Conservation (phyloP, 768 basidiomycete species). For the Lentinula aciculospora region DNA sequence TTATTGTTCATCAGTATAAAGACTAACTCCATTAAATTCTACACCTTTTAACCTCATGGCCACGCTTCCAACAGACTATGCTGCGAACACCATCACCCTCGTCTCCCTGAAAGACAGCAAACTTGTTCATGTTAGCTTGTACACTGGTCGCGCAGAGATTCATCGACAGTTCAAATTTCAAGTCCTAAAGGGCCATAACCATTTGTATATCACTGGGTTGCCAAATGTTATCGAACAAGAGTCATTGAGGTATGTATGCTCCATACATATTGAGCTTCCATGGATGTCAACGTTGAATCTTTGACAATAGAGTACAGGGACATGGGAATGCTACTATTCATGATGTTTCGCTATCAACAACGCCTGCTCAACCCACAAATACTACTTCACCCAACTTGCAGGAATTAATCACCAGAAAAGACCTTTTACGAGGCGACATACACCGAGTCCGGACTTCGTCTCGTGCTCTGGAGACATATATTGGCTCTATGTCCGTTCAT, state of each 20-base stretch:
- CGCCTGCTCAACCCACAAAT: constrained; percentile 12
- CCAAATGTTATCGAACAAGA: constrained; percentile 31
- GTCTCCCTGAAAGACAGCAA: constrained; percentile 25
- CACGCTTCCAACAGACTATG: constrained; percentile 18
- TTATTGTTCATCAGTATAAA: neutral
- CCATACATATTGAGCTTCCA: neutral
- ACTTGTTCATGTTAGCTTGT: constrained; percentile 33
- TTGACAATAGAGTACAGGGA: constrained; percentile 33
- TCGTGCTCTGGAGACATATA: constrained; percentile 26
- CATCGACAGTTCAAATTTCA: constrained; percentile 32
- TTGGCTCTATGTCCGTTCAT: constrained; percentile 27
- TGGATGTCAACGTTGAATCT: neutral
- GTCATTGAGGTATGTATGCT: constrained; percentile 29
- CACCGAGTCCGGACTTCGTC: constrained; percentile 22
- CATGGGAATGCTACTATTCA: constrained; percentile 40
- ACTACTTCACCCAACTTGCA: constrained; percentile 21
- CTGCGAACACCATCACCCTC: constrained; percentile 23
- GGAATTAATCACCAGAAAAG: constrained; percentile 19
- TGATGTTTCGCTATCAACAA: constrained; percentile 30
- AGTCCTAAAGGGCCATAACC: constrained; percentile 34
- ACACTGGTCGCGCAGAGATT: constrained; percentile 35
- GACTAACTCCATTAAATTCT: neutral
- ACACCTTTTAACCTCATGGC: neutral
- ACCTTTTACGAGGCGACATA: constrained; percentile 22
- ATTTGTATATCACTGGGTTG: constrained; percentile 31